Evolutionary conservation across 176 grass and related monocot genomes (phyloP).

Genomic region (Typha latifolia): DNA sequence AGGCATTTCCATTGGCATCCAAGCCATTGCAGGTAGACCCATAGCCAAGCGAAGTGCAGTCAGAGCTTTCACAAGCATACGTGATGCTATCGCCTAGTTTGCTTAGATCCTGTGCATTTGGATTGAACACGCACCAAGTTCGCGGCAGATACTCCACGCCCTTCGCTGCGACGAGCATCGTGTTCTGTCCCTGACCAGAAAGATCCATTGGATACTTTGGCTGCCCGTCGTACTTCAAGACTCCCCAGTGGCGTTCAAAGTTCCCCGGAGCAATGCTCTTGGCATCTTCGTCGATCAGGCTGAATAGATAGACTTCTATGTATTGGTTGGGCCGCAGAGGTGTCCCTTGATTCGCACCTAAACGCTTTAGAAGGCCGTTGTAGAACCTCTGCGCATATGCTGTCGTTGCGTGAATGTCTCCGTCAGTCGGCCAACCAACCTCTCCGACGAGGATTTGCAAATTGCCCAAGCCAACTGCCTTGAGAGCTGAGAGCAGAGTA

Average conservation of each 20-base stretch:
- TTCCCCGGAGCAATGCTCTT: conserved; percentile 19
- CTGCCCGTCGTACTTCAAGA: conserved; percentile 23
- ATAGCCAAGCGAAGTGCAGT: conserved; percentile 43
- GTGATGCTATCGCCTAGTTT: conserved; percentile 14
- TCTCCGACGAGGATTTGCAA: conserved; percentile 15
- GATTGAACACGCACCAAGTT: conserved; percentile 6
- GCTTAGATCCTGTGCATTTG: neutral
- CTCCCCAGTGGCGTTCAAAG: conserved; percentile 27
- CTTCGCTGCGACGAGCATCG: conserved; percentile 7
- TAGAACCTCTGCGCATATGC: conserved; percentile 21
- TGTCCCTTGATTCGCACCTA: conserved; percentile 9
- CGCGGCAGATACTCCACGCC: conserved; percentile 4
- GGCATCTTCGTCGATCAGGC: conserved; percentile 20
- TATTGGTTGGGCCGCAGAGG: conserved; percentile 19
- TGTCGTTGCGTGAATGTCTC: conserved; percentile 10
- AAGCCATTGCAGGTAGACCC: conserved; percentile 39
- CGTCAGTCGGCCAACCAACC: conserved; percentile 24
- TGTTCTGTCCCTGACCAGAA: conserved; percentile 15
- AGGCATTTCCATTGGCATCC: conserved; percentile 42
- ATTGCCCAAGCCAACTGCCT: conserved; percentile 9
- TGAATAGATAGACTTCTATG: conserved; percentile 26
- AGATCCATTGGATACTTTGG: conserved; percentile 19
- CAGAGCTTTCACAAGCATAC: conserved; percentile 28
- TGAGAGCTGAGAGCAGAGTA: conserved; percentile 19
- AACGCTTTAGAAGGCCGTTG: conserved; percentile 18